Conservation (phyloP, 805 yeast species). For the Scheffersomyces coipomensis region DNA sequence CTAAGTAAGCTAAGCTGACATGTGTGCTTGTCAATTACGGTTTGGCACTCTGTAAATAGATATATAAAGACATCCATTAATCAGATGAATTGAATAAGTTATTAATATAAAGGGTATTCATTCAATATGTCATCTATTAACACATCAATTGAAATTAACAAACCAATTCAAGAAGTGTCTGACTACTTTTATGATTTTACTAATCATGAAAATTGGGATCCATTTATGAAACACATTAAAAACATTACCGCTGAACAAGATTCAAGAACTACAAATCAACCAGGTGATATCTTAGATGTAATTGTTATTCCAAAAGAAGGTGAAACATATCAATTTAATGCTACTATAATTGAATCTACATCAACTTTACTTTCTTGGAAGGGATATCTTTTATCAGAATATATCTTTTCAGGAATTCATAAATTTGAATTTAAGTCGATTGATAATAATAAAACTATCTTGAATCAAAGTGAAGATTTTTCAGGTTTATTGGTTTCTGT, state of each 20-base stretch:
- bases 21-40: too few relatives aligned
- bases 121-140: too few relatives aligned
- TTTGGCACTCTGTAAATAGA: too few relatives aligned
- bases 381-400: conserved; percentile 8
- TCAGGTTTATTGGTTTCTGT: conserved; percentile 8
- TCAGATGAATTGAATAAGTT: too few relatives aligned
- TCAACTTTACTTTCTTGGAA: conserved; percentile 9
- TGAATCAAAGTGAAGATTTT: conserved; percentile 11
- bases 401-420: conserved; percentile 10
- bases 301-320: conserved; percentile 4
- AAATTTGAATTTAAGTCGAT: conserved; percentile 7
- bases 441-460: conserved; percentile 6
- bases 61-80: too few relatives aligned
- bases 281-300: conserved; percentile 9
- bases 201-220: conserved; percentile 11
- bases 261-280: not conserved
- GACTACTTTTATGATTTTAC: conserved; percentile 8
- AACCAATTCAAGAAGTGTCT: conserved; percentile 6
- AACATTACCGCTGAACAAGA: conserved; percentile 1
- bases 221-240: conserved; percentile 8
- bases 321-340: conserved; percentile 6
- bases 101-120: too few relatives aligned
- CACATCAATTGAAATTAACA: conserved; percentile 10
- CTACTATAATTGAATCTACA: conserved; percentile 3
- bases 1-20: too few relatives aligned